Percentiles rank a stretch among this genome's conserved stretches.
phyloP scores from a whole-genome alignment of 2,329 filamentous ascomycete species.

The Penicillium occitanis region DNA sequence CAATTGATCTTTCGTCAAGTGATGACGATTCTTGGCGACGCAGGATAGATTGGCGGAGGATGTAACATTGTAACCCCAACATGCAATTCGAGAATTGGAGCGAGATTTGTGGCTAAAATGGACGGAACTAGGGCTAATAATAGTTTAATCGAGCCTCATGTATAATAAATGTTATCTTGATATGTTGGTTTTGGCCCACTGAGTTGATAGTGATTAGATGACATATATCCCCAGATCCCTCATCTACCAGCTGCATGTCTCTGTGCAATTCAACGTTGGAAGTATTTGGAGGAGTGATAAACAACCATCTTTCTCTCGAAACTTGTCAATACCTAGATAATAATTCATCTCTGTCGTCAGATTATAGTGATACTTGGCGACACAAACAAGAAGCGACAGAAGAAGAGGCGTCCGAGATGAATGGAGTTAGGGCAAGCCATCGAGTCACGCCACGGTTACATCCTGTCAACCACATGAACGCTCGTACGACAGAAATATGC shows the following conservation, averaged over 20 bases:
- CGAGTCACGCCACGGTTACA: slow-evolving; percentile 5
- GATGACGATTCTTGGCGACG: slow-evolving; percentile 4
- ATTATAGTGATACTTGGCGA: not conserved
- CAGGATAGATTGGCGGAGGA: not conserved
- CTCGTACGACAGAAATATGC: not conserved
- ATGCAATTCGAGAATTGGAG: not conserved
- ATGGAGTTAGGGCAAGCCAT: slow-evolving; percentile 4
- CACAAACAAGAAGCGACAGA: not conserved
- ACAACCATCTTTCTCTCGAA: not conserved
- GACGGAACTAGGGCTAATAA: not conserved
- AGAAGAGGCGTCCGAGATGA: not conserved
- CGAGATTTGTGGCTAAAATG: slow-evolving; percentile 2
- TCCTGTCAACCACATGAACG: slow-evolving; percentile 7
- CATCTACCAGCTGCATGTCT: not conserved
- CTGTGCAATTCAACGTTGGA: not conserved
- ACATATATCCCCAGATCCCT: not conserved
- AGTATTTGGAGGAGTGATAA: not conserved
- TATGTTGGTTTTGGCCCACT: not conserved
- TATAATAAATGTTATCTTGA: not conserved
- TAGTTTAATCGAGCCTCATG: slow-evolving; percentile 1
- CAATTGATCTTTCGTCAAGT: slow-evolving; percentile 3
- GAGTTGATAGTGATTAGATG: not conserved
- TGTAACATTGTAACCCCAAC: not conserved
- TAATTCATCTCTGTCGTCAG: not conserved
- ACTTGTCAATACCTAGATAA: too few species aligned